These are phyloP conservation scores for Pseudogymnoascus destructans DNA, from an alignment of 2,329 filamentous ascomycete species.

Conservation along the genomic window DNA sequence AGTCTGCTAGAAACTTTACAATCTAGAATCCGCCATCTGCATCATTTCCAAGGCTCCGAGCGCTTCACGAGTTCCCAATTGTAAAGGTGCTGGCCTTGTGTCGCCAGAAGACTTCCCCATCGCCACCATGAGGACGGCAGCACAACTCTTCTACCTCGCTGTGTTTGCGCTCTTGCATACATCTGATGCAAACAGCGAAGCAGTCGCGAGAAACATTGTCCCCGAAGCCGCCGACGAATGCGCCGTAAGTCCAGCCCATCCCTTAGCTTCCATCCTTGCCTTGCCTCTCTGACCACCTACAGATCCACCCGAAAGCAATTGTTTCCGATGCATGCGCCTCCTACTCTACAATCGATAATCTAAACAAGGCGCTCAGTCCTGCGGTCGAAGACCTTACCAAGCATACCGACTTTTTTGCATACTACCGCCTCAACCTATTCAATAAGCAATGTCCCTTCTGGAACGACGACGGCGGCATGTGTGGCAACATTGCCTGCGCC, in stretches of 20 bases:
- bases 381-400: constrained; percentile 68
- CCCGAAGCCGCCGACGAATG: constrained; percentile 25
- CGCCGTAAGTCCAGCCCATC: constrained; percentile 27
- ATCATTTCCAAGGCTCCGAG: background rate
- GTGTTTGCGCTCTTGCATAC: constrained; percentile 44
- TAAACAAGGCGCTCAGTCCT: constrained; percentile 68
- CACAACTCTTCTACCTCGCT: constrained; percentile 46
- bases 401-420: constrained; percentile 93
- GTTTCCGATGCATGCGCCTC: constrained; percentile 92
- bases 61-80: background rate
- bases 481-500: constrained; percentile 91
- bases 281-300: constrained; percentile 23
- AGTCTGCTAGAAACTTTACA: background rate
- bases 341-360: constrained; percentile 73
- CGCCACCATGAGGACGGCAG: constrained; percentile 36
- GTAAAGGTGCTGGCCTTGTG: background rate
- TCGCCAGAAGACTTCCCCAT: background rate
- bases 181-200: constrained; percentile 29
- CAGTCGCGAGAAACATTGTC: constrained; percentile 14
- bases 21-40: background rate
- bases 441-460: constrained; percentile 94
- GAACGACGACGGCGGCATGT: constrained; percentile 85
- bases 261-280: constrained; percentile 23
- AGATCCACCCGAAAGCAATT: constrained; percentile 81
- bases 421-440: constrained; percentile 91